Evolutionary conservation across 208 protist species (phyloP), one percentile per base, ranked within the genome.

Genomic region (Phytomonas sp.): DNA sequence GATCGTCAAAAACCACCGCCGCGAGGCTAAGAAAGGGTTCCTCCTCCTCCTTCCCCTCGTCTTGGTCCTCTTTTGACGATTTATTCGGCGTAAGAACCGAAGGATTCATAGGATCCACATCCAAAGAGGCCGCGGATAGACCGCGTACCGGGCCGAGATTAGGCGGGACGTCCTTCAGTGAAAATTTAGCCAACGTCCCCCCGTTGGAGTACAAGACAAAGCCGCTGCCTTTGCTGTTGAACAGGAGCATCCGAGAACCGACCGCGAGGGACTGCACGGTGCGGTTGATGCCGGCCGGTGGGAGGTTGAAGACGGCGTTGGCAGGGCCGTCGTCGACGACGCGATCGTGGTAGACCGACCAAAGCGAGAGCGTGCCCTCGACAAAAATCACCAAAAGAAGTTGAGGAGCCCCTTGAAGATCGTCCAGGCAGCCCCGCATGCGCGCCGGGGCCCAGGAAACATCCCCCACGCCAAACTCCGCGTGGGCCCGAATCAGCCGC

Each of bases 331-430:
- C 90, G 63, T 84, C 80, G 40, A 91, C 76, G 30, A 88, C 76
- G 52, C 82, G 84, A 67, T 94, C 84, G 70, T 82, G 83, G 77
- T 88, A 89, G 2, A 90, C 89, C 6, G 82, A 88, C 89, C 89
- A 94, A 11, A 89, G 78, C 40, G 86, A 88, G 63, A 88, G 64
- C 10, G 82, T 78, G 37, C 88, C 86, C 66, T 91, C 88, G 8
- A 79, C 72, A 72, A 94, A 94, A 26, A 91, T 56, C 10, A 94
- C 78, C 31, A 82, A 69, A 49, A 94, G 86, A 26, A 94, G 73
- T 71, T 94, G 76, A 34, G 89, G 84, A 16, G 67, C 72, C 0
- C 89, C 89, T 49, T 88, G 84, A 7, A 89, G 71, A 6, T 80
- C 83, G 31, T 76, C 81, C 67, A 92, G 68, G 34, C 75, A 88